Conservation (phyloP, 768 basidiomycete genomes). For the Calocera viscosa region DNA sequence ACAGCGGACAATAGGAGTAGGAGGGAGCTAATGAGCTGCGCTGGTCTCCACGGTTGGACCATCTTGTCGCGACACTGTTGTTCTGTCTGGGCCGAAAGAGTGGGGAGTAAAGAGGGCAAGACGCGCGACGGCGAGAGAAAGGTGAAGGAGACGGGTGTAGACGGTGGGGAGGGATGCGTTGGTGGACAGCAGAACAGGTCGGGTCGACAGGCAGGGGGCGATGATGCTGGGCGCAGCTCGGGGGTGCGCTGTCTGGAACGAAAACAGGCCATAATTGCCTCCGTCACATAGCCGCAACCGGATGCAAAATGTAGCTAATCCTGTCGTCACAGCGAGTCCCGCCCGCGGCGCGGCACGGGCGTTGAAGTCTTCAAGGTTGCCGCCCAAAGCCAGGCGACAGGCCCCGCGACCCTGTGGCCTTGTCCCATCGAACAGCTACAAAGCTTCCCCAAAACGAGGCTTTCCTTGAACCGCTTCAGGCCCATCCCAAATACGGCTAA, state of each 20-base stretch:
- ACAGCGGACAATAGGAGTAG: background rate
- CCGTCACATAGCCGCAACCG: background rate
- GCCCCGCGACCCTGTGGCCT: no score
- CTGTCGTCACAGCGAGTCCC: background rate
- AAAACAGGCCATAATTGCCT: slow-evolving; percentile 6
- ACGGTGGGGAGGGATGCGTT: background rate
- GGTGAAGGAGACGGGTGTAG: background rate
- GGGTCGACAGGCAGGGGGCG: background rate
- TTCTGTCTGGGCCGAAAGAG: background rate
- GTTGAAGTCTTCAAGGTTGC: no score
- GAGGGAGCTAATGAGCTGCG: background rate
- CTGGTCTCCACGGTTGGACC: background rate
- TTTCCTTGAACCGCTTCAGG: no score
- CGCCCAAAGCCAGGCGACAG: no score
- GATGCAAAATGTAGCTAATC: background rate
- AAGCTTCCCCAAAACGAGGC: no score
- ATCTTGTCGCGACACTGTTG: background rate
- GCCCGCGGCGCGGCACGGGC: no score
- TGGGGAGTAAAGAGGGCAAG: background rate
- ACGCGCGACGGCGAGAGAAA: background rate
- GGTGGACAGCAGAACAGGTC: background rate
- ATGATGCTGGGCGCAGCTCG: background rate
- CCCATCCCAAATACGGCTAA: background rate
- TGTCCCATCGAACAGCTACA: no score
- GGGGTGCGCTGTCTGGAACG: background rate